Evolutionary conservation across 1,139 yeast species (phyloP).

Genomic region (Geotrichum klebahnii): DNA sequence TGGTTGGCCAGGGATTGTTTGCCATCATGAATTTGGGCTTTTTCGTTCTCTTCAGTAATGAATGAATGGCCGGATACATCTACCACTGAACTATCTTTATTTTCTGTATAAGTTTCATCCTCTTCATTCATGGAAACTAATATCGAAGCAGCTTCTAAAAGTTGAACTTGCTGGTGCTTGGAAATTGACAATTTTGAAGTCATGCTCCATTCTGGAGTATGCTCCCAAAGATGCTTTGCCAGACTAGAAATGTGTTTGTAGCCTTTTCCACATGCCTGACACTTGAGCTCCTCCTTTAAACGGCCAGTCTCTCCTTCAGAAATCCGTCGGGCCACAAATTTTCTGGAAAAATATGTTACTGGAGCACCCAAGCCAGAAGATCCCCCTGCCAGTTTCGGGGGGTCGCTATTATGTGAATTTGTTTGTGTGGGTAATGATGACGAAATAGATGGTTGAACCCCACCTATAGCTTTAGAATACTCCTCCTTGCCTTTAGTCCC

Average conservation of each 20-base stretch:
- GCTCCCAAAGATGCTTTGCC: slow-evolving; percentile 77
- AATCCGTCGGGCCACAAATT: slow-evolving; percentile 74
- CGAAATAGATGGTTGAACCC: slow-evolving; percentile 10
- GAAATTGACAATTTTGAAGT: slow-evolving; percentile 74
- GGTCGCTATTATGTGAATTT: background rate
- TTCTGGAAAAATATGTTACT: slow-evolving; percentile 52
- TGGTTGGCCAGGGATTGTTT: slow-evolving; percentile 1
- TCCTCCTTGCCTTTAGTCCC: background rate
- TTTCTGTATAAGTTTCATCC: slow-evolving; percentile 30
- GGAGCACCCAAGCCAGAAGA: slow-evolving; percentile 25
- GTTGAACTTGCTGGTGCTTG: slow-evolving; percentile 86
- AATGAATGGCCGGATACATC: background rate
- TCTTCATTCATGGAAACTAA: slow-evolving; percentile 74
- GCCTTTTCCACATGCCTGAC: slow-evolving; percentile 89
- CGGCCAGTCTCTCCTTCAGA: slow-evolving; percentile 85
- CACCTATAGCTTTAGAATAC: background rate
- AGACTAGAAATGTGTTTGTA: slow-evolving; percentile 80
- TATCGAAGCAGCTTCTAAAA: slow-evolving; percentile 82
- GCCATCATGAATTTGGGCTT: slow-evolving; percentile 4
- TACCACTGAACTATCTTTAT: slow-evolving; percentile 1
- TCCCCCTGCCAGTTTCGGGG: background rate
- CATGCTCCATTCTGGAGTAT: slow-evolving; percentile 88
- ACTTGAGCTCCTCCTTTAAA: slow-evolving; percentile 72
- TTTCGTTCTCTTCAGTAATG: slow-evolving; percentile 6
- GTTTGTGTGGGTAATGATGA: slow-evolving; percentile 1